phyloP scores from a whole-genome alignment of 331 rosid species.

The Telfairia occidentalis region DNA sequence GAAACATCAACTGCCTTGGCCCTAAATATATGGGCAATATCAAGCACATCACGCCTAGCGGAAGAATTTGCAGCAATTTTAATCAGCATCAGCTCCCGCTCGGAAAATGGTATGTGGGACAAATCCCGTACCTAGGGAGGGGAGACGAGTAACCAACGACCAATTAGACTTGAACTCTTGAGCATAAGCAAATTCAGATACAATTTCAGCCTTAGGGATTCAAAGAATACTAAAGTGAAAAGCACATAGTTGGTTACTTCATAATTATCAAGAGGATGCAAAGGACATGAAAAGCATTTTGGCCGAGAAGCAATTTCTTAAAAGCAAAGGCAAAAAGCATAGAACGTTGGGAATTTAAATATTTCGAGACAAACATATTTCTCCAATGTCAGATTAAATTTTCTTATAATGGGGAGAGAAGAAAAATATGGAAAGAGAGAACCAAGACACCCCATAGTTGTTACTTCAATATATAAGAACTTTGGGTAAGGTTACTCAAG shows the following conservation, averaged over 20 bases:
- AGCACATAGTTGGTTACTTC: not conserved
- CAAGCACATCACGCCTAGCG: conserved; percentile 93
- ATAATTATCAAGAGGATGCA: not conserved
- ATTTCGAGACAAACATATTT: too few relatives aligned
- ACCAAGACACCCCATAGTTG: not conserved
- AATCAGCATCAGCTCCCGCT: conserved; percentile 88
- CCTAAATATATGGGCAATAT: conserved; percentile 85
- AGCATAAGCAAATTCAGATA: too few relatives aligned
- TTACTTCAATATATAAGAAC: not conserved
- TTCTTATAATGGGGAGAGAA: not conserved
- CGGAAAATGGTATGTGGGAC: conserved; percentile 79
- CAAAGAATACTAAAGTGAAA: not conserved
- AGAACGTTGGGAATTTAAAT: too few relatives aligned
- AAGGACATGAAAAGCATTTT: not conserved
- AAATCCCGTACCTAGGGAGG: conserved; percentile 71
- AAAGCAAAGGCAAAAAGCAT: not conserved
- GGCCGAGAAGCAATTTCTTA: not conserved
- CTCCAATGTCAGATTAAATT: not conserved
- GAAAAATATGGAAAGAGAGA: not conserved
- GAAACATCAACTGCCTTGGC: conserved; percentile 93
- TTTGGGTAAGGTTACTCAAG: not conserved
- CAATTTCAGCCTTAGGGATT: too few relatives aligned
- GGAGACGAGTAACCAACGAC: conserved; percentile 8
- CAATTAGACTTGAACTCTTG: not conserved
- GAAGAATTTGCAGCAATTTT: conserved; percentile 84